Evolutionary conservation across 345 rosid genomes (phyloP), one percentile per base, ranked within the genome.

Genomic region (Eucalyptus curtisii): DNA sequence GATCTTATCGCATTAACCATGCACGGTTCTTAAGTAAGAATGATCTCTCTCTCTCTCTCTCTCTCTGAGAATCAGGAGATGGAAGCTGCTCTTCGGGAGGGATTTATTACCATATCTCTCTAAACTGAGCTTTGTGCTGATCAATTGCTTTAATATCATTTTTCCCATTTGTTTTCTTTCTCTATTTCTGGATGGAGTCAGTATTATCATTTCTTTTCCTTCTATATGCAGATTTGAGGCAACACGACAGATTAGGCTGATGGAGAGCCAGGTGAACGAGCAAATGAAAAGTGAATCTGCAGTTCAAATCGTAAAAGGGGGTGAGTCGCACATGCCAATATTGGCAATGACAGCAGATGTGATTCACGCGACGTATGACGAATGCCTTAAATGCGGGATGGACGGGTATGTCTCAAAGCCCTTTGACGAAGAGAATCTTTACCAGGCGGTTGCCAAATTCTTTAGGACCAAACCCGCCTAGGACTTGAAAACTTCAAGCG

Each of bases 341-440:
- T 88, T 98, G 87, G 99, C 99, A 52, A 98, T 98, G 99, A 98
- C 99, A 3, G 99, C 99, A 1, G 99, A 98, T 87, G 98, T 98
- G 91, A 97, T 98, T 88, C 98, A 98, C 12, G 98, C 99, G 1
- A 98, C 99, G 4, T 94, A 94, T 37, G 99, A 98, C 2, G 90
- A 97, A 89, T 96, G 99, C 94, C 90, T 96, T 89, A 94, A 95
- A 90, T 91, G 96, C 37, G 99, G 99, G 80, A 98, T 98, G 99
- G 99, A 98, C 49, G 98, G 99, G 57, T 97, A 98, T 8, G 99
- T 98, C 88, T 97, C 99, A 2, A 98, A 98, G 92, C 99, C 99
- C 7, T 97, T 98, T 4, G 98, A 98, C 90, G 99, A 97, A 90
- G 99, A 97, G 90, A 98, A 95, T 90, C 98, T 98, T 17, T 96